These are phyloP conservation scores for Penstemon newberryi DNA, from an alignment of 257 asterid genomes.

Conservation along the genomic window DNA sequence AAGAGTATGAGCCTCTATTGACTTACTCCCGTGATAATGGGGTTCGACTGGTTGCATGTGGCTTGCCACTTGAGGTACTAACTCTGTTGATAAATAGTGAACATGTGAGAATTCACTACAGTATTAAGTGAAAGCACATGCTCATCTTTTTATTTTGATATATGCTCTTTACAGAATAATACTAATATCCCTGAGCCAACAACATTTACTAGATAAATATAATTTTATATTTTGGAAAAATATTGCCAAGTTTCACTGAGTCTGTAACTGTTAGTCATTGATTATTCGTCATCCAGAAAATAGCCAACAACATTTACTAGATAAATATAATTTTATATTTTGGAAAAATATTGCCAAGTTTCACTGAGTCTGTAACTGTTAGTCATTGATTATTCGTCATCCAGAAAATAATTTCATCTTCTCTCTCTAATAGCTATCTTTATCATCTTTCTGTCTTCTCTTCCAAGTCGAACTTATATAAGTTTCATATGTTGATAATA, in stretches of 20 bases:
- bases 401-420: neutral
- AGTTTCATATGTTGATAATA: slow-evolving; percentile 4
- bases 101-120: slow-evolving; percentile 9
- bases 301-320: neutral
- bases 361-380: slow-evolving; percentile 4
- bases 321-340: slow-evolving; percentile 9
- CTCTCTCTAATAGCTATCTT: neutral
- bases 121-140: neutral
- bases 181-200: no score
- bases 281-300: neutral
- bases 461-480: neutral
- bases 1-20: slow-evolving; percentile 83
- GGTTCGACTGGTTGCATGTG: slow-evolving; percentile 77
- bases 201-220: slow-evolving; percentile 2
- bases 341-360: neutral
- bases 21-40: slow-evolving; percentile 75
- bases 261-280: neutral
- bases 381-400: neutral
- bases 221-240: slow-evolving; percentile 3
- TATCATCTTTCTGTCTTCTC: neutral
- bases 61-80: slow-evolving; percentile 82
- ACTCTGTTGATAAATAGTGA: neutral
- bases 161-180: no score
- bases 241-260: slow-evolving; percentile 3
- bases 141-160: no score